Conservation (phyloP, 2,329 filamentous ascomycete species). For the Leptographium flavum region DNA sequence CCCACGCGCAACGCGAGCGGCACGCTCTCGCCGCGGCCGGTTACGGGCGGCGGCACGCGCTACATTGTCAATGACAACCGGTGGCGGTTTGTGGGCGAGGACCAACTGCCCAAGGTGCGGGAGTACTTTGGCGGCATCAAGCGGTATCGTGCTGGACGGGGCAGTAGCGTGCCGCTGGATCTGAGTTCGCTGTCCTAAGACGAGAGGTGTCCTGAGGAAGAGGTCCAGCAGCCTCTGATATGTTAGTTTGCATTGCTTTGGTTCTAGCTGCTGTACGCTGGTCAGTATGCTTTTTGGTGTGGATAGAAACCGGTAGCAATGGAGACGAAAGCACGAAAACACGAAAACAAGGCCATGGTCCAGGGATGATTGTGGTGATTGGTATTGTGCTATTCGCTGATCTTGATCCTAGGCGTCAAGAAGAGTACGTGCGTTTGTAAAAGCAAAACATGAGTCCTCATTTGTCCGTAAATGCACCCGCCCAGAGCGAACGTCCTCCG, state of each 20-base stretch:
- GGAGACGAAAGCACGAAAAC: neutral
- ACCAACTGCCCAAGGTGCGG: conserved; percentile 69
- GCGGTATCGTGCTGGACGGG: conserved; percentile 78
- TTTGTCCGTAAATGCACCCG: neutral
- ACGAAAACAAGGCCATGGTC: no score
- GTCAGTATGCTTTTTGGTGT: neutral
- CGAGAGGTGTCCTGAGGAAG: neutral
- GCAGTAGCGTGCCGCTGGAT: conserved; percentile 87
- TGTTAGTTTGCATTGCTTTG: neutral
- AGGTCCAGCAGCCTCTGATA: no score
- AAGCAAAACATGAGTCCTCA: no score
- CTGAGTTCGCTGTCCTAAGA: conserved; percentile 30
- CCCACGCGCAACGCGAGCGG: conserved; percentile 21
- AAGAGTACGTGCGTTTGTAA: no score
- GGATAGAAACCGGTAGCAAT: neutral
- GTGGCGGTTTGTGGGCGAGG: conserved; percentile 80
- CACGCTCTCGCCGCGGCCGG: conserved; percentile 13
- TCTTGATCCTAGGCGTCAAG: no score
- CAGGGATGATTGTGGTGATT: no score
- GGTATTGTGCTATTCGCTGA: no score
- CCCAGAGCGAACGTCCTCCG: neutral
- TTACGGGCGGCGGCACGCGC: conserved; percentile 18
- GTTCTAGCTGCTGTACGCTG: neutral
- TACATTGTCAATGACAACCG: conserved; percentile 60
- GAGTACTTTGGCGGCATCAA: conserved; percentile 62